A percentile compares a stretch with the other conserved stretches of the same genome.
Evolutionary conservation across 345 rosid species (phyloP).

Genomic region (Bruguiera sexangula): DNA sequence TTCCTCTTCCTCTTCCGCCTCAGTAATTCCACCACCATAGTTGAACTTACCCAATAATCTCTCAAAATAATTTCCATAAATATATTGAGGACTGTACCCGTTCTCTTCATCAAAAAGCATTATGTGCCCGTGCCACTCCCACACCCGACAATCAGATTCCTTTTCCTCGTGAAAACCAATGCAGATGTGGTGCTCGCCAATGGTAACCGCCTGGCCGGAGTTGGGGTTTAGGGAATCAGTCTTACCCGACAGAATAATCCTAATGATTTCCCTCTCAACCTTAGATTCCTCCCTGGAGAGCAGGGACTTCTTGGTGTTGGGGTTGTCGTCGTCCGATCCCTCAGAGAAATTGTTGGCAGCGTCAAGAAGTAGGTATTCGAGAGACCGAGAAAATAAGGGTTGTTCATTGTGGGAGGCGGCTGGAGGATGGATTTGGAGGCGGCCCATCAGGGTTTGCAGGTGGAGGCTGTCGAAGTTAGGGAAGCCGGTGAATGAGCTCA

Average conservation of each 20-base stretch:
- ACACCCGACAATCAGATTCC: constrained; percentile 79
- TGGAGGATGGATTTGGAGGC: constrained; percentile 73
- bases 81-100: constrained; percentile 81
- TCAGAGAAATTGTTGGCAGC: constrained; percentile 43
- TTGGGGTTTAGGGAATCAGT: constrained; percentile 73
- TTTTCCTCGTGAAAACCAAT: constrained; percentile 77
- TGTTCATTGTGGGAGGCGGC: constrained; percentile 32
- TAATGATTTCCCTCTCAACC: constrained; percentile 79
- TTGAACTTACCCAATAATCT: constrained; percentile 48
- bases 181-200: constrained; percentile 88
- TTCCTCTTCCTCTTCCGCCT: constrained; percentile 22
- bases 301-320: constrained; percentile 23
- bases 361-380: constrained; percentile 75
- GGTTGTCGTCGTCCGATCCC: constrained; percentile 47
- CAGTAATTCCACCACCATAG: constrained; percentile 8
- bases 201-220: constrained; percentile 84
- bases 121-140: constrained; percentile 99
- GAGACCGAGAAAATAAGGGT: constrained; percentile 61
- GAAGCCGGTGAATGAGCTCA: constrained; percentile 60
- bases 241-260: constrained; percentile 60
- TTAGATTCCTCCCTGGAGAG: constrained; percentile 74
- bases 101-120: constrained; percentile 83
- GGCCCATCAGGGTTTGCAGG: constrained; percentile 74
- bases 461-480: constrained; percentile 63
- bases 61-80: constrained; percentile 95